Conservation (phyloP, 352 stramenopile species). For the Phytophthora citricola region DNA sequence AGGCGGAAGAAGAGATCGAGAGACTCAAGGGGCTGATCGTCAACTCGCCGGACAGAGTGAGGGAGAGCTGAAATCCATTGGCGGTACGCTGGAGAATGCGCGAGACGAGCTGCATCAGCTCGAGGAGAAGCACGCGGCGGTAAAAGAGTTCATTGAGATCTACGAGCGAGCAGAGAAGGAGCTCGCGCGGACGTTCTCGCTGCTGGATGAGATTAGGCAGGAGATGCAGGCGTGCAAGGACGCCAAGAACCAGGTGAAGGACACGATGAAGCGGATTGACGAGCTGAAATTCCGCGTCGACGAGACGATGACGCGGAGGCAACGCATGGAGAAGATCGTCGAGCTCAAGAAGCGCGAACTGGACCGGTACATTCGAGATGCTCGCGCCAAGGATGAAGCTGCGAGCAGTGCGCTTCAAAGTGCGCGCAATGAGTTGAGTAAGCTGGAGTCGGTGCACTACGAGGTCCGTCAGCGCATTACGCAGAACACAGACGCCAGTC, state of each 20-base stretch:
- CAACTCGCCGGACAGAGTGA: slow-evolving; percentile 89
- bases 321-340: slow-evolving; percentile 74
- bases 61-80: slow-evolving; percentile 71
- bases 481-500: slow-evolving; percentile 52
- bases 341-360: slow-evolving; percentile 79
- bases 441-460: slow-evolving; percentile 56
- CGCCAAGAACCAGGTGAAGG: slow-evolving; percentile 78
- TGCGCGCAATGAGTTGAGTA: slow-evolving; percentile 60
- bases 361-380: slow-evolving; percentile 70
- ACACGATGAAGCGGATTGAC: slow-evolving; percentile 54
- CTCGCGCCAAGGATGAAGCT: slow-evolving; percentile 64
- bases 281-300: slow-evolving; percentile 53
- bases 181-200: slow-evolving; percentile 59
- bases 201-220: slow-evolving; percentile 69
- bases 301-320: slow-evolving; percentile 68
- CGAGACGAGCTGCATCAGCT: slow-evolving; percentile 74
- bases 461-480: slow-evolving; percentile 63
- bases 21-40: slow-evolving; percentile 88
- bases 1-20: slow-evolving; percentile 85
- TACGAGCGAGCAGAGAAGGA: slow-evolving; percentile 79
- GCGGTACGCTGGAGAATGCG: slow-evolving; percentile 66
- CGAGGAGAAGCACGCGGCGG: slow-evolving; percentile 63
- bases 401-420: slow-evolving; percentile 60
- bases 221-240: slow-evolving; percentile 75
- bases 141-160: slow-evolving; percentile 69